Conservation (phyloP, 2,329 filamentous ascomycete species). For the Colletotrichum australisinense region DNA sequence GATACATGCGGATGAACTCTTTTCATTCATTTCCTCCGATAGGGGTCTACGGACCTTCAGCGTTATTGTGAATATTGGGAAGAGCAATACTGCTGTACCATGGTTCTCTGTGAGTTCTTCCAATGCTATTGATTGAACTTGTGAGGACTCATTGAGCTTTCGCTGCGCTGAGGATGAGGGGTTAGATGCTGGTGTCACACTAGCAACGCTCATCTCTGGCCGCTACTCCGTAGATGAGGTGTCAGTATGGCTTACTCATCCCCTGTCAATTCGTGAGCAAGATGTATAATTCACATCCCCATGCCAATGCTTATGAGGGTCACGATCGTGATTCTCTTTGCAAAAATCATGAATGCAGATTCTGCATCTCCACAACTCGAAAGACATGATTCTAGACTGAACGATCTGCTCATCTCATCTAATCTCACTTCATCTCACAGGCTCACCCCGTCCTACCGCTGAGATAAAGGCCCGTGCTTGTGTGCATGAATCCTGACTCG, state of each 20-base stretch:
- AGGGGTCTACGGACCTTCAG: background rate
- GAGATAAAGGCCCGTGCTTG: constrained; percentile 27
- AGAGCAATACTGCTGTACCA: background rate
- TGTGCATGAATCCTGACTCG: constrained; percentile 20
- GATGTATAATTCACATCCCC: background rate
- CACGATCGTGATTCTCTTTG: background rate
- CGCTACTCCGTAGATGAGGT: background rate
- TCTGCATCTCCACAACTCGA: background rate
- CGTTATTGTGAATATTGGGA: background rate
- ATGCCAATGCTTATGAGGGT: background rate
- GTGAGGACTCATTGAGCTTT: background rate
- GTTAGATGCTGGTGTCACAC: background rate
- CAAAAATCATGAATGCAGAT: background rate
- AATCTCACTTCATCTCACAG: background rate
- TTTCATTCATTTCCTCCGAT: too few species aligned
- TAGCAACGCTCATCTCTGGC: background rate
- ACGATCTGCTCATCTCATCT: background rate
- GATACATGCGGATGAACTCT: background rate
- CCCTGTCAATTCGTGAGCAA: background rate
- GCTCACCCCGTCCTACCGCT: background rate
- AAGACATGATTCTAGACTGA: background rate
- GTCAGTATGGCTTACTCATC: background rate
- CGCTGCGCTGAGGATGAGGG: background rate
- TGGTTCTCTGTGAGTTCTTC: background rate
- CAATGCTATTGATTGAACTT: background rate